Base-by-base conservation (phyloP, 352 stramenopile species). In the Globisporangium alternatum region DNA sequence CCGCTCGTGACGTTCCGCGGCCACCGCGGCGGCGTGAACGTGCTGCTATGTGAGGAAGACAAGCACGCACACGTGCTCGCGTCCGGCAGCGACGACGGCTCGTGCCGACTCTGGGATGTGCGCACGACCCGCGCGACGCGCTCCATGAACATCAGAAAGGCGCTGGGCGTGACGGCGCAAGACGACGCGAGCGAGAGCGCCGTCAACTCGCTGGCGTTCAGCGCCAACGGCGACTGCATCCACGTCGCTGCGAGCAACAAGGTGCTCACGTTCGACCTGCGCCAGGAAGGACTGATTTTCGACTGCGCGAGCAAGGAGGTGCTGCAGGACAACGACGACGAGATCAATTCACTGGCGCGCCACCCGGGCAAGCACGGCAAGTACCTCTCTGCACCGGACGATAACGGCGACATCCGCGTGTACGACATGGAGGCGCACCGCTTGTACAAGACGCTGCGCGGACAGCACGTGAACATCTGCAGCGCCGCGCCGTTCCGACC, bases 391-490 rank as follows among this genome's bases (percentile, higher is more conserved):
- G 77, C 72, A 12, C 78, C 84, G 3, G 81, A 93, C 60, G 84
- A 93, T 68, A 71, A 76, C 8, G 84, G 84, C 28, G 74, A 87
- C 41, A 81, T 93, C n/a, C 76, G 78, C 56, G 71, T 93, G 37
- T 89, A 88, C 63, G 79, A 91, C 43, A 56, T 87, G 30, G 71
- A 88, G 37, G 70, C 54, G 21, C 77, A 90, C 33, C 56, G 70
- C 6, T 61, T 93, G 30, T 81, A 80, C 56, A 91, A 89, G 67
- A 91, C 73, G 21, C 69, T 93, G 53, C 72, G 78, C 39, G 79
- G 74, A 17, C 81, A 91, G 61, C 84, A 93, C 65, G 65, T 60
- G 12, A 93, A 91, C 55, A 79, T 93, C 54, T 91, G 81, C 65
- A 90, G 81, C 64, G 62, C 55, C 13, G 84, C 84, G 44, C 76